phyloP scores from a whole-genome alignment of 441 rosid species.

The Croton laevigatus region DNA sequence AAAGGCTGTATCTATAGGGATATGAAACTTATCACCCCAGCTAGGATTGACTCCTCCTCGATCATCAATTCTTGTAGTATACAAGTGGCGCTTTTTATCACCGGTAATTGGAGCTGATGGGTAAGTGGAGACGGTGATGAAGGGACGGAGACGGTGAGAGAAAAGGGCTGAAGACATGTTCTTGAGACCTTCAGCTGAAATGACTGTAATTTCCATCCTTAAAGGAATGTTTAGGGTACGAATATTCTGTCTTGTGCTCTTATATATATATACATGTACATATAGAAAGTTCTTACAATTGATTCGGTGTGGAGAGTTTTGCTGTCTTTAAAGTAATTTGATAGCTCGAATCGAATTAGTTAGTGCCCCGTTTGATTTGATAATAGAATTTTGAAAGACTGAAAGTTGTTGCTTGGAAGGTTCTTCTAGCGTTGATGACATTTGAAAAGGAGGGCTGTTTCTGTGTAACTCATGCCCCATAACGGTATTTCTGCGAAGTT shows the following conservation, averaged over 20 bases:
- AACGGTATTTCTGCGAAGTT: not conserved
- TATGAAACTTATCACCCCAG: slow-evolving; percentile 53
- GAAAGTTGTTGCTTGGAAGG: no score
- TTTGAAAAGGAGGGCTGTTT: slow-evolving; percentile 13
- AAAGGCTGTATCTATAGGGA: slow-evolving; percentile 37
- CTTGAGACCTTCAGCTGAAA: slow-evolving; percentile 56
- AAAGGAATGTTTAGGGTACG: not conserved
- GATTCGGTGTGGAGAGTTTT: not conserved
- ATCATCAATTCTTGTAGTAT: slow-evolving; percentile 40
- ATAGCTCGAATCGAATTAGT: no score
- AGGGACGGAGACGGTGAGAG: slow-evolving; percentile 47
- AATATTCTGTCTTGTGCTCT: no score
- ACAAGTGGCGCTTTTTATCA: slow-evolving; percentile 14
- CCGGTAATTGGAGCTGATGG: slow-evolving; percentile 7
- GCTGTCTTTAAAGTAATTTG: no score
- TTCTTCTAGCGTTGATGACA: no score
- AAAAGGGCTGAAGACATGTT: slow-evolving; percentile 24
- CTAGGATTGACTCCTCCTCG: slow-evolving; percentile 45
- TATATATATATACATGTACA: not conserved
- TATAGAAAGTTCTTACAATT: no score
- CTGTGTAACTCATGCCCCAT: slow-evolving; percentile 7
- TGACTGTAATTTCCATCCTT: slow-evolving; percentile 46
- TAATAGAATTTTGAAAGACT: no score
- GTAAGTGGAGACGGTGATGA: slow-evolving; percentile 40
- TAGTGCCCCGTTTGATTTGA: no score